Evolutionary conservation across 805 yeast species (phyloP).

Genomic region (Starmera quercuum): DNA sequence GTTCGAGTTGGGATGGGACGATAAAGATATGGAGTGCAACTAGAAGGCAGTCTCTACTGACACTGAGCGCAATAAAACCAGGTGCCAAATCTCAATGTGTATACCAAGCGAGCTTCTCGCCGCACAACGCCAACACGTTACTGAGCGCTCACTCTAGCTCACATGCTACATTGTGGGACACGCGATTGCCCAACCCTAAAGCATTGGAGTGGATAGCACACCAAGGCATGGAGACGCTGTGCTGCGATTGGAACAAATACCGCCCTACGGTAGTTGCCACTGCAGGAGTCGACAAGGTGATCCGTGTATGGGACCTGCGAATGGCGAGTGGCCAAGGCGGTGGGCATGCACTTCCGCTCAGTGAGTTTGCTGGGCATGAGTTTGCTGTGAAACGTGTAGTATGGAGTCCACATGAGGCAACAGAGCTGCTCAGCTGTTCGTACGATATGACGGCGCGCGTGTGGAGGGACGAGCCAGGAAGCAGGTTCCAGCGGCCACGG

Average conservation of each 20-base stretch:
- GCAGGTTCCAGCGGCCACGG: conserved; percentile 41
- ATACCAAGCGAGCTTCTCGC: conserved; percentile 77
- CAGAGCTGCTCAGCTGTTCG: conserved; percentile 64
- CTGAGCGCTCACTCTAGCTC: conserved; percentile 72
- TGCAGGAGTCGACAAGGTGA: conserved; percentile 84
- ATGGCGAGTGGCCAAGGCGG: conserved; percentile 36
- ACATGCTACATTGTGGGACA: conserved; percentile 74
- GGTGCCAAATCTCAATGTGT: conserved; percentile 37
- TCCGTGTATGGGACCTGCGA: conserved; percentile 84
- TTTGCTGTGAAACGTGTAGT: conserved; percentile 75
- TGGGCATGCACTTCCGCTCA: conserved; percentile 53
- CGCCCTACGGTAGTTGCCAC: conserved; percentile 72
- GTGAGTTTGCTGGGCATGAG: conserved; percentile 80
- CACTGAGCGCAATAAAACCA: conserved; percentile 35
- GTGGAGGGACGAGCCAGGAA: conserved; percentile 67
- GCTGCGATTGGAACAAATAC: conserved; percentile 90
- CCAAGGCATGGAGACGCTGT: conserved; percentile 70
- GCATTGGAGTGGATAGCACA: conserved; percentile 59
- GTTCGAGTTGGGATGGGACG: conserved; percentile 90
- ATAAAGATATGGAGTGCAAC: conserved; percentile 73
- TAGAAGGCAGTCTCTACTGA: conserved; percentile 46
- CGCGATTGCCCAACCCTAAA: conserved; percentile 57
- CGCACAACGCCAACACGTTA: conserved; percentile 68
- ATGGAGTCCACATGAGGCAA: conserved; percentile 87
- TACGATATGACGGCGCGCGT: conserved; percentile 91